Conservation (phyloP, 352 stramenopile genomes). For the Globisporangium heterothallicum region DNA sequence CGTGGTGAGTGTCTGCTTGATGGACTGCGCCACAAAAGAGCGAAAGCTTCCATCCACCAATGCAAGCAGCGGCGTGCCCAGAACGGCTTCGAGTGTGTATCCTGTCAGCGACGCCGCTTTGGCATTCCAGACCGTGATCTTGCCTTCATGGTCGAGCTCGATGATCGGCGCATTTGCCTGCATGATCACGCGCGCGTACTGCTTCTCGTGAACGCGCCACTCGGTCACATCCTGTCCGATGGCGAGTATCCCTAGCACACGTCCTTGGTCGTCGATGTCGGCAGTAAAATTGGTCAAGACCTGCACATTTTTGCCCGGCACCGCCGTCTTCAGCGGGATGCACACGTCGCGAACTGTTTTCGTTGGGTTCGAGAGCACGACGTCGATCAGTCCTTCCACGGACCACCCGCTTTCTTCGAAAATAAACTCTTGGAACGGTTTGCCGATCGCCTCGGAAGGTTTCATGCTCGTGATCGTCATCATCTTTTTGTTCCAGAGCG, state of each 20-base stretch:
- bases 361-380: conserved; percentile 11
- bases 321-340: conserved; percentile 39
- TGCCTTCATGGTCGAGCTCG: conserved; percentile 60
- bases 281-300: conserved; percentile 60
- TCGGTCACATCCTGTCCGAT: conserved; percentile 56
- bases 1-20: conserved; percentile 37
- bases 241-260: conserved; percentile 23
- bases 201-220: conserved; percentile 31
- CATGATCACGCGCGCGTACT: conserved; percentile 62
- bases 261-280: conserved; percentile 28
- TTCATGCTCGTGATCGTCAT: conserved; percentile 31
- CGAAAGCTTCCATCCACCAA: conserved; percentile 45
- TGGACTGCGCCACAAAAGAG: conserved; percentile 32
- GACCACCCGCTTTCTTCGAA: conserved; percentile 14
- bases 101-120: conserved; percentile 61
- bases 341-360: conserved; percentile 33
- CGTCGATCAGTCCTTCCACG: conserved; percentile 12
- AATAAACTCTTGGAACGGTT: conserved; percentile 33
- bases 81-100: conserved; percentile 39
- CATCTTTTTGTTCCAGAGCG: conserved; percentile 66
- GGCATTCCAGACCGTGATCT: conserved; percentile 64
- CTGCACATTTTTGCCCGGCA: conserved; percentile 33
- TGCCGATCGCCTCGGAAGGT: conserved; percentile 23
- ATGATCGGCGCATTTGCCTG: conserved; percentile 76
- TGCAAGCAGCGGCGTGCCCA: conserved; percentile 37